Conservation (phyloP, 257 asterid species). For the Lithospermum erythrorhizon region DNA sequence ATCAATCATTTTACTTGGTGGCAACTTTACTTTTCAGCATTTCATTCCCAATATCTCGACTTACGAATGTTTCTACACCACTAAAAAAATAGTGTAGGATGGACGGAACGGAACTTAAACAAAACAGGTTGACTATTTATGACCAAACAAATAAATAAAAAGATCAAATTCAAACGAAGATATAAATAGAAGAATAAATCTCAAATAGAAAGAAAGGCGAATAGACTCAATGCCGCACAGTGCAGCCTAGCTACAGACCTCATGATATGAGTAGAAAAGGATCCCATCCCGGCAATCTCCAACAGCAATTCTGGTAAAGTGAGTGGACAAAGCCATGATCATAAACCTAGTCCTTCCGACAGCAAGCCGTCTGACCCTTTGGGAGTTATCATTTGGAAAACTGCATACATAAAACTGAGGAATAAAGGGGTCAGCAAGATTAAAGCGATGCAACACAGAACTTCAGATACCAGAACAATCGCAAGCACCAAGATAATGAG, state of each 20-base stretch:
- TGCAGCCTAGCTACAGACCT: conserved; percentile 39
- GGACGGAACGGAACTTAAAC: no score
- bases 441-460: conserved; percentile 2
- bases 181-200: not conserved
- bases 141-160: no score
- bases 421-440: not conserved
- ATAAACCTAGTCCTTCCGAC: conserved; percentile 72
- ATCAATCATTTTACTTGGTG: not conserved
- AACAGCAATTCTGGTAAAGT: conserved; percentile 88
- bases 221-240: conserved; percentile 5
- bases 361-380: conserved; percentile 58
- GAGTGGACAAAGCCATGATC: conserved; percentile 69
- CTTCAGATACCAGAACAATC: not conserved
- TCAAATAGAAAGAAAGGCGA: not conserved
- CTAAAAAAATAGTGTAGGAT: no score
- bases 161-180: not conserved
- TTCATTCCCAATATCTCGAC: no score
- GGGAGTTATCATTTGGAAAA: conserved; percentile 62
- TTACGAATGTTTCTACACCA: no score
- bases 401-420: conserved; percentile 79
- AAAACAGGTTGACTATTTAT: no score
- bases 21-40: no score
- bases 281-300: conserved; percentile 98
- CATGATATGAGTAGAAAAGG: conserved; percentile 75
- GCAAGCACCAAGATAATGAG: conserved; percentile 3